Percentiles rank a stretch among this genome's conserved stretches.
Conservation (phyloP, 345 rosid genomes). For the Eucalyptus virginea region DNA sequence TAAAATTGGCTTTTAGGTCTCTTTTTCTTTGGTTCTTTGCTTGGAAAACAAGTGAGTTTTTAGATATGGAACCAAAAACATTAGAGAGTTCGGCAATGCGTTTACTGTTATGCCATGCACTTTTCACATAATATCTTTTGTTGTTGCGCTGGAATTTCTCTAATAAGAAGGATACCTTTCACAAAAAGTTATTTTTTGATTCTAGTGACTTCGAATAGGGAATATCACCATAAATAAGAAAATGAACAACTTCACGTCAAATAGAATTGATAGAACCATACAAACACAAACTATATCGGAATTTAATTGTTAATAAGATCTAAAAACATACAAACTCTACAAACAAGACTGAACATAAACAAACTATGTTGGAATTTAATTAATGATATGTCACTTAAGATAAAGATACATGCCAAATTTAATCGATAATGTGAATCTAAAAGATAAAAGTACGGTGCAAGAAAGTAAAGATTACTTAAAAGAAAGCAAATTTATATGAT, state of each 20-base stretch:
- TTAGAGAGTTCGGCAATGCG: not conserved
- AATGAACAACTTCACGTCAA: not conserved
- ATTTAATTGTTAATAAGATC: not conserved
- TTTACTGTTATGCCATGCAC: not conserved
- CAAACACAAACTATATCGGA: not conserved
- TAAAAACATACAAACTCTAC: not conserved
- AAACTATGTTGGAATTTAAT: no score
- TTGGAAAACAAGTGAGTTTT: not conserved
- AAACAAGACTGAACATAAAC: not conserved
- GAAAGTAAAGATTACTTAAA: not conserved
- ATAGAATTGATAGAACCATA: not conserved
- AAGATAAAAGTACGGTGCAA: not conserved
- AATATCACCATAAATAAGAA: not conserved
- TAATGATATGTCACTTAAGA: not conserved
- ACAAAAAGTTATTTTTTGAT: not conserved
- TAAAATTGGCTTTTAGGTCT: fast-evolving
- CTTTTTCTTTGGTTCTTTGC: not conserved
- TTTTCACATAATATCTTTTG: not conserved
- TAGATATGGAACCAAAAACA: not conserved
- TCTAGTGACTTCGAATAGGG: fast-evolving
- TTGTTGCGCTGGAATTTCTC: fast-evolving
- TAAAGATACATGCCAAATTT: not conserved
- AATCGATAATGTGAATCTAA: not conserved
- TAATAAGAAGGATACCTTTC: fast-evolving
- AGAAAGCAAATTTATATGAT: not conserved